Conservation (phyloP, 2,329 filamentous ascomycete species). For the Arthrobotrys megalospora region DNA sequence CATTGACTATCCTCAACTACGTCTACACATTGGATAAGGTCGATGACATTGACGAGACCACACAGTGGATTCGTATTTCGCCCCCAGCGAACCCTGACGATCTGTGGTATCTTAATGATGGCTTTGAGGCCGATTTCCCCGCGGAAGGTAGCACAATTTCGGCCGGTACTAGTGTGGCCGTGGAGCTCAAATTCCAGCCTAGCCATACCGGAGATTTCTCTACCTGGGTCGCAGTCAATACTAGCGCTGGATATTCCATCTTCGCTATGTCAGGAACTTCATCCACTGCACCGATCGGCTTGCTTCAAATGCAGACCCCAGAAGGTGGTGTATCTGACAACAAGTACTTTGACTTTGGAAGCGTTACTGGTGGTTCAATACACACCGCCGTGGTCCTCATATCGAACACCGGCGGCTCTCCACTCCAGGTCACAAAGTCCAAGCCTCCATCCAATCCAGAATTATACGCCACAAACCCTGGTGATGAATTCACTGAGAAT, state of each 20-base stretch:
- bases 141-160: constrained; percentile 65
- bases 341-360: constrained; percentile 66
- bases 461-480: constrained; percentile 66
- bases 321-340: constrained; percentile 66
- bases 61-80: constrained; percentile 59
- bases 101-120: constrained; percentile 64
- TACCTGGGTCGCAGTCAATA: constrained; percentile 55
- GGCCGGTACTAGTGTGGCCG: constrained; percentile 65
- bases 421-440: constrained; percentile 67
- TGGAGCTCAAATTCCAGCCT: constrained; percentile 67
- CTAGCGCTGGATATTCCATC: constrained; percentile 45
- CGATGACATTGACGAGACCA: constrained; percentile 63
- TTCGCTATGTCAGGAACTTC: constrained; percentile 64
- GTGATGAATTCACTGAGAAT: constrained; percentile 66
- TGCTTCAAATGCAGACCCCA: constrained; percentile 66
- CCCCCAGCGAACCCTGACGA: constrained; percentile 14
- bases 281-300: constrained; percentile 66
- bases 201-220: constrained; percentile 65
- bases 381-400: constrained; percentile 62
- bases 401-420: constrained; percentile 67
- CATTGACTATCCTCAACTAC: constrained; percentile 67
- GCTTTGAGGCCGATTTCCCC: constrained; percentile 66
- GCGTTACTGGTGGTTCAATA: constrained; percentile 40
- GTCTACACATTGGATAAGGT: constrained; percentile 66
- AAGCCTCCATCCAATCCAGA: constrained; percentile 66